A percentile compares a stretch with the other conserved stretches of the same genome.
Conservation (phyloP, 805 yeast genomes). For the Schwanniomyces yamadae region DNA sequence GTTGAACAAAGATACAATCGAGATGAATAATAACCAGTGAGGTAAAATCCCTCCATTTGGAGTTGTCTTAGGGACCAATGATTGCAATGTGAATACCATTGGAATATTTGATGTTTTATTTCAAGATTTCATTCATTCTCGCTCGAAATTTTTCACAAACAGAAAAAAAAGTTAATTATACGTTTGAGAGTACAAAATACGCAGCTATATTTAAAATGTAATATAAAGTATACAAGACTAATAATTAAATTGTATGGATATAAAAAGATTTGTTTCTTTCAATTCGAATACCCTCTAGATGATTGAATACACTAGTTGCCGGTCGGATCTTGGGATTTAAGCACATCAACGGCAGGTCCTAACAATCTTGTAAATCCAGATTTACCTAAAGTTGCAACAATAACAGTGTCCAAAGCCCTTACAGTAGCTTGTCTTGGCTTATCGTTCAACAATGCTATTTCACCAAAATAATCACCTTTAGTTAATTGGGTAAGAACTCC, state of each 20-base stretch:
- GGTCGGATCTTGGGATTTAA: constrained; percentile 85
- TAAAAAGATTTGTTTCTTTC: too few species aligned
- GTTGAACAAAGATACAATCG: constrained; percentile 90
- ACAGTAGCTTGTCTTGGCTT: constrained; percentile 94
- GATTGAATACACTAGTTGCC: constrained; percentile 3
- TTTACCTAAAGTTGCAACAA: constrained; percentile 90
- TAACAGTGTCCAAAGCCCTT: constrained; percentile 67
- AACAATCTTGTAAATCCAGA: constrained; percentile 89
- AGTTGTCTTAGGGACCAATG: constrained; percentile 15
- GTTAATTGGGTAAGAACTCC: constrained; percentile 61
- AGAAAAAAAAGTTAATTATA: too few species aligned
- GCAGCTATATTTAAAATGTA: too few species aligned
- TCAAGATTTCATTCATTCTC: too few species aligned
- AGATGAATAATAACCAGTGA: constrained; percentile 48
- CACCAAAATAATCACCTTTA: constrained; percentile 95
- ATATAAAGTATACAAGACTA: too few species aligned
- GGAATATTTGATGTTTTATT: too few species aligned
- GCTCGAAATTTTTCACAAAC: too few species aligned
- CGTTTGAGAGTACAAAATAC: too few species aligned
- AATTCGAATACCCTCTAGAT: too few species aligned
- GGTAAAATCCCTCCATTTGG: constrained; percentile 33
- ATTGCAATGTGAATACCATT: constrained; percentile 8
- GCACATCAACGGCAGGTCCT: constrained; percentile 90
- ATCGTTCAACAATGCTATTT: constrained; percentile 88
- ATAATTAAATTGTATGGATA: too few species aligned